A percentile compares a stretch with the other conserved stretches of the same genome.
These are phyloP conservation scores for Lichtheimia corymbifera DNA, from an alignment of 371 early-diverging fungal genomes.

Conservation along the genomic window DNA sequence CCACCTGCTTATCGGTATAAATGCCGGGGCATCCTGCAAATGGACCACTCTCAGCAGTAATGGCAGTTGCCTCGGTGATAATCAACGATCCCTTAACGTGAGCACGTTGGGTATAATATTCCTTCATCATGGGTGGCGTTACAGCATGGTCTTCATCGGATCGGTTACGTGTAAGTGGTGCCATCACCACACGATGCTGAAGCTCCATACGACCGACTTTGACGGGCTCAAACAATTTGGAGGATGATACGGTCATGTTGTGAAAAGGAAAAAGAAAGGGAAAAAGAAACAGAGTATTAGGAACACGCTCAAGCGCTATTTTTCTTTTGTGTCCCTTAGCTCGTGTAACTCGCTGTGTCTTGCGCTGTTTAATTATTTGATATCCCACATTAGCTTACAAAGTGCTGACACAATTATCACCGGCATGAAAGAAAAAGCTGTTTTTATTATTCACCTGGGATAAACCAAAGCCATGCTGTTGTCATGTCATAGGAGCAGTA, in stretches of 20 bases:
- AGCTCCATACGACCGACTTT: conserved; percentile 27
- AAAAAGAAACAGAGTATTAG: too few species aligned
- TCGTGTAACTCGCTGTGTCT: too few species aligned
- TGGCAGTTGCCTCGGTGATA: conserved; percentile 61
- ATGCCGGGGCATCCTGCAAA: conserved; percentile 47
- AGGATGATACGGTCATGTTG: conserved; percentile 6
- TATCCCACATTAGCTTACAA: too few species aligned
- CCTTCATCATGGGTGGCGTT: conserved; percentile 43
- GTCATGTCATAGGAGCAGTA: too few species aligned
- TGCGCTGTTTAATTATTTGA: too few species aligned
- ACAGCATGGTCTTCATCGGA: conserved; percentile 22
- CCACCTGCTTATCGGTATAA: conserved; percentile 51
- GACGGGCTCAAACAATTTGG: conserved; percentile 29
- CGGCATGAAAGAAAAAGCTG: too few species aligned
- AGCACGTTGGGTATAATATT: conserved; percentile 64
- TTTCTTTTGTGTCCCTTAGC: too few species aligned
- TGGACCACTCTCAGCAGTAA: conserved; percentile 40
- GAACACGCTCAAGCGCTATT: too few species aligned
- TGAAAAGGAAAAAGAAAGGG: background rate
- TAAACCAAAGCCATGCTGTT: too few species aligned
- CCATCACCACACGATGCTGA: conserved; percentile 57
- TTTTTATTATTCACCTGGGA: too few species aligned
- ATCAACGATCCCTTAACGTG: conserved; percentile 50
- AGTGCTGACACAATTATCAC: too few species aligned
- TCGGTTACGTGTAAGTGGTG: conserved; percentile 57